Percentiles rank a stretch among this genome's conserved stretches.
Evolutionary conservation across 176 grass and related monocot genomes (phyloP).

Genomic region (Alopecurus myosuroides): DNA sequence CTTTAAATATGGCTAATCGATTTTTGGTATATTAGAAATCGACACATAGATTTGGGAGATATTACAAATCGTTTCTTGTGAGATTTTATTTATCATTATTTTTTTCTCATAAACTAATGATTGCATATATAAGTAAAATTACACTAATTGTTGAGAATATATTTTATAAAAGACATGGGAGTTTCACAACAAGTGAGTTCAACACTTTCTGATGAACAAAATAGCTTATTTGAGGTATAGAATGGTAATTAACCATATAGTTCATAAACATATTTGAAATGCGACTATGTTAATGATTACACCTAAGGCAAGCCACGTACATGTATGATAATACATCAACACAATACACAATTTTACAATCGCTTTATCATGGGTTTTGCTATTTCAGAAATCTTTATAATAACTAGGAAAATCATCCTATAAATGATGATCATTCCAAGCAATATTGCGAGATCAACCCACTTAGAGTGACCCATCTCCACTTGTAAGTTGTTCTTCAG

Average conservation of each 20-base stretch:
- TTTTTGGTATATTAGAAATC: too few species aligned
- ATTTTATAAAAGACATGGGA: too few species aligned
- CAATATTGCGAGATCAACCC: slow-evolving; percentile 53
- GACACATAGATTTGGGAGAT: too few species aligned
- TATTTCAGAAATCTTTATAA: slow-evolving; percentile 27
- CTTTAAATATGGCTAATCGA: too few species aligned
- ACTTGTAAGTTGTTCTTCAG: slow-evolving; percentile 34
- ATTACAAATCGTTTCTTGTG: too few species aligned
- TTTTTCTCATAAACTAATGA: too few species aligned
- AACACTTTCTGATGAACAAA: neutral
- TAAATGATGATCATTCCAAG: slow-evolving; percentile 48
- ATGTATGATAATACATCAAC: neutral
- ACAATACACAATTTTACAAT: neutral
- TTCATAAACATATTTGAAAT: neutral
- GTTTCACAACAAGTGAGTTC: too few species aligned
- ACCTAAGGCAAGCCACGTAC: neutral
- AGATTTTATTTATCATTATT: too few species aligned
- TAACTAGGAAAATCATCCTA: slow-evolving; percentile 41
- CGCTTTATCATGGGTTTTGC: slow-evolving; percentile 32
- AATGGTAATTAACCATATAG: neutral
- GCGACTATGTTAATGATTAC: neutral
- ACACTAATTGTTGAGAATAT: too few species aligned
- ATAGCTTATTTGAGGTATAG: neutral
- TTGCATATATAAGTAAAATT: too few species aligned
- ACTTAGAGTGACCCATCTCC: slow-evolving; percentile 51